Evolutionary conservation across 1,139 yeast genomes (phyloP).

Genomic region (Candida tetrigidarum): DNA sequence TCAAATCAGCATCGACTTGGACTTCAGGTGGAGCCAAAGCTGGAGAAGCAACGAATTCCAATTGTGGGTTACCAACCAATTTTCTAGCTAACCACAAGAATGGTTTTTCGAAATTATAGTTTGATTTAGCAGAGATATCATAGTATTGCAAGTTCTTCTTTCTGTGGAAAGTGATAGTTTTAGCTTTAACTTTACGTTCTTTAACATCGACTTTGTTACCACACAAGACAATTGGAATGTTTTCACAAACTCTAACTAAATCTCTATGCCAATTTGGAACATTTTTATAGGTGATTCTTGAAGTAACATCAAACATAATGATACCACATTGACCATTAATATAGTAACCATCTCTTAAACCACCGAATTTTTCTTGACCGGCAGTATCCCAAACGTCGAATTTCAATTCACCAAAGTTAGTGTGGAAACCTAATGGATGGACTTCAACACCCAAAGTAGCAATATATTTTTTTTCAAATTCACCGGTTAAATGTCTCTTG

Average conservation of each 20-base stretch:
- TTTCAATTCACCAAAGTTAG: conserved; percentile 98
- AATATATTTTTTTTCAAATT: conserved; percentile 98
- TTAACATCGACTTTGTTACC: conserved; percentile 99
- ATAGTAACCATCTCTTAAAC: conserved; percentile 99
- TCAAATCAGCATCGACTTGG: conserved; percentile 91
- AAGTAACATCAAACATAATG: conserved; percentile 99
- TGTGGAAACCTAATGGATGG: conserved; percentile 97
- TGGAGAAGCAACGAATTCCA: conserved; percentile 99
- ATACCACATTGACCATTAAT: conserved; percentile 99
- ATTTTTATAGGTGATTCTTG: conserved; percentile 99
- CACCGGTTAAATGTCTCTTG: conserved; percentile 99
- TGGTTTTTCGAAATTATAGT: conserved; percentile 99
- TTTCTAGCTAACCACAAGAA: conserved; percentile 99
- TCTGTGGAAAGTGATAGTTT: conserved; percentile 99
- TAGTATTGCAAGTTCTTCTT: conserved; percentile 99
- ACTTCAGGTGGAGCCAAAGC: conserved; percentile 99
- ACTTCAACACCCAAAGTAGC: conserved; percentile 99
- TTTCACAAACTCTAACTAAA: conserved; percentile 99
- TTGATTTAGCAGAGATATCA: conserved; percentile 99
- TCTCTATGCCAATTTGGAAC: conserved; percentile 99
- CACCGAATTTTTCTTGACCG: conserved; percentile 99
- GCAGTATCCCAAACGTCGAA: conserved; percentile 99
- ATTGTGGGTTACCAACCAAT: conserved; percentile 96
- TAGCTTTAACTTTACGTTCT: conserved; percentile 99
- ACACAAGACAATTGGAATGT: conserved; percentile 98